Evolutionary conservation across 2,329 filamentous ascomycete genomes (phyloP).

Genomic region (Calonectria naviculata): DNA sequence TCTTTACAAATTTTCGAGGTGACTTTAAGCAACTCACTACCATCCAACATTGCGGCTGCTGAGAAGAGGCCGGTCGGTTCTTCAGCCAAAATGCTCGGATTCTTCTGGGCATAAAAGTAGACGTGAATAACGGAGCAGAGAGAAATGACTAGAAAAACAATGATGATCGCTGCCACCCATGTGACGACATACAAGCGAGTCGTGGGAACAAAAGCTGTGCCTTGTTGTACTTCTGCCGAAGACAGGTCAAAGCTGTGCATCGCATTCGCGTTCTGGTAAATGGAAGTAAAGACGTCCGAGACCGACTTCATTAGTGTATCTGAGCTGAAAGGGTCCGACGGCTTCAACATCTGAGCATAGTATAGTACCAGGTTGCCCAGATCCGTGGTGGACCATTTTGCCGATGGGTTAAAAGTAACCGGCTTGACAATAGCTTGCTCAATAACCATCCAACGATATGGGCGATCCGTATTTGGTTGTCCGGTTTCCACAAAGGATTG

Average conservation of each 20-base stretch:
- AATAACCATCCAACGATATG: background rate
- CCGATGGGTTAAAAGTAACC: background rate
- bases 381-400: background rate
- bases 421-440: background rate
- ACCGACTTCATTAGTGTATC: background rate
- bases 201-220: background rate
- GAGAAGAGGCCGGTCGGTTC: background rate
- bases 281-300: background rate
- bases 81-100: background rate
- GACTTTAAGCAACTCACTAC: background rate
- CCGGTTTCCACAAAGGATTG: background rate
- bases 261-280: background rate
- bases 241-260: background rate
- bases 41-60: background rate
- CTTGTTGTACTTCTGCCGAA: background rate
- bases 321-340: background rate
- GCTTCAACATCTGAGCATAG: background rate
- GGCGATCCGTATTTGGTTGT: background rate
- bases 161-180: background rate
- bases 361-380: background rate
- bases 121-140: background rate
- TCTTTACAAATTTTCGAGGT: background rate
- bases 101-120: background rate
- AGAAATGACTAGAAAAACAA: background rate
- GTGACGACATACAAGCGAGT: background rate